phyloP scores from a whole-genome alignment of 1,284 basidiomycete genomes.

The Exsudoporus floridanus region DNA sequence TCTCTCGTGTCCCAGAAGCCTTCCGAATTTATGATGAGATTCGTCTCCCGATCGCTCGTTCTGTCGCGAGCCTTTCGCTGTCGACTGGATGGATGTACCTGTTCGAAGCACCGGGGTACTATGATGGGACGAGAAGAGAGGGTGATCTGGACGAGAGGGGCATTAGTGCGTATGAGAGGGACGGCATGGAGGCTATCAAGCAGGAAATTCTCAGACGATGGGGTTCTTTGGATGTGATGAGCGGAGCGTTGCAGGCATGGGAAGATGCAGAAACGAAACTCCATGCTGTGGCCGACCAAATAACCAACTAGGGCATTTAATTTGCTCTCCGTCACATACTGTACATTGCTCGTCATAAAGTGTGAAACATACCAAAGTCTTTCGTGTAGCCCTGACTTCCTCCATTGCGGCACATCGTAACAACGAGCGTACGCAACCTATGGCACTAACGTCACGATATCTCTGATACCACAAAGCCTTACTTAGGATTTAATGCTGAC shows the following conservation, averaged over 20 bases:
- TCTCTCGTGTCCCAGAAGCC: constrained; percentile 17
- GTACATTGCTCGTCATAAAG: too few relatives aligned
- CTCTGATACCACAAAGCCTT: too few relatives aligned
- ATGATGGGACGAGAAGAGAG: constrained; percentile 16
- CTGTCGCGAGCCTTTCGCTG: constrained; percentile 11
- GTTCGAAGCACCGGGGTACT: constrained; percentile 16
- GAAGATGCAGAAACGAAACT: constrained; percentile 12
- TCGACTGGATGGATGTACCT: constrained; percentile 11
- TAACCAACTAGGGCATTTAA: neutral
- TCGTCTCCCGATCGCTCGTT: constrained; percentile 25
- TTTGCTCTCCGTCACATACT: too few relatives aligned
- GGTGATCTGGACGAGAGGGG: constrained; percentile 13
- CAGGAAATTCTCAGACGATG: constrained; percentile 5
- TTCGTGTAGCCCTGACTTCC: too few relatives aligned
- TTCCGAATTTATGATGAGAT: constrained; percentile 34
- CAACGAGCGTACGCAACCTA: too few relatives aligned
- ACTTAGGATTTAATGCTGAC: too few relatives aligned
- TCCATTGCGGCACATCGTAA: too few relatives aligned
- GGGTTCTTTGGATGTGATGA: constrained; percentile 1
- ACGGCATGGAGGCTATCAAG: constrained; percentile 9
- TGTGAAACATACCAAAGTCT: too few relatives aligned
- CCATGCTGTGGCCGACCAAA: neutral
- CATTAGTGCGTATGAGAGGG: constrained; percentile 10
- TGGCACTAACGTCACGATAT: too few relatives aligned
- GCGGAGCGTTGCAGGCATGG: constrained; percentile 6